These are phyloP conservation scores for Schwanniomyces polymorphus DNA, from an alignment of 805 yeast genomes.

Conservation along the genomic window DNA sequence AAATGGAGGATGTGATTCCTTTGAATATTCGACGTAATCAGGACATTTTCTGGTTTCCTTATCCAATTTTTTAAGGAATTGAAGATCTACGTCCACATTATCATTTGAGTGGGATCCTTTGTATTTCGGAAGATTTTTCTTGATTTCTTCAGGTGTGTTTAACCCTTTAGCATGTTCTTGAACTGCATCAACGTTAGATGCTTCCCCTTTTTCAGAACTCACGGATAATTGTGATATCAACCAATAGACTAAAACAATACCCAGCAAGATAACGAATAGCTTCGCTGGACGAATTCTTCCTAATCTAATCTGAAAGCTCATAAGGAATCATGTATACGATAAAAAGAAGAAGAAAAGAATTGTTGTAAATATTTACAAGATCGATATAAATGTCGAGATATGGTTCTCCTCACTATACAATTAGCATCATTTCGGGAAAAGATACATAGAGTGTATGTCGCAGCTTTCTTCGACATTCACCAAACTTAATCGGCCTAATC, in stretches of 20 bases:
- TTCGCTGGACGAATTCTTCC: constrained; percentile 6
- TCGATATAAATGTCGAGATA: neutral
- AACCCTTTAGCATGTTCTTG: constrained; percentile 1
- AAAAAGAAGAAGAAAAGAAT: neutral
- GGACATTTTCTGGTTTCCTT: constrained; percentile 44
- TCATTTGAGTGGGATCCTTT: neutral
- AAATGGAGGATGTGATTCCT: constrained; percentile 53
- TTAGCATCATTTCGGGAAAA: constrained; percentile 8
- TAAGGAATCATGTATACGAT: neutral
- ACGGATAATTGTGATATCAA: neutral
- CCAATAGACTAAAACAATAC: neutral
- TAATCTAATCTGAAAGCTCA: constrained; percentile 5
- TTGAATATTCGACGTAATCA: constrained; percentile 62
- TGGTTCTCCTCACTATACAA: neutral
- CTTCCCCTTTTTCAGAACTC: neutral
- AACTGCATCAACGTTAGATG: constrained; percentile 1
- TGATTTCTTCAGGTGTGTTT: neutral
- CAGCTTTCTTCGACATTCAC: constrained; percentile 17
- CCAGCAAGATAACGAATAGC: neutral
- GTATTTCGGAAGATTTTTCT: neutral
- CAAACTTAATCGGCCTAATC: constrained; percentile 20
- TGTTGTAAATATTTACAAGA: neutral
- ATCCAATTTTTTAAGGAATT: constrained; percentile 18
- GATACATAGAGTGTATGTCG: constrained; percentile 15
- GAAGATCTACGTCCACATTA: constrained; percentile 4